Conservation (phyloP, 73 alveolate species). For the Paramecium caudatum region DNA sequence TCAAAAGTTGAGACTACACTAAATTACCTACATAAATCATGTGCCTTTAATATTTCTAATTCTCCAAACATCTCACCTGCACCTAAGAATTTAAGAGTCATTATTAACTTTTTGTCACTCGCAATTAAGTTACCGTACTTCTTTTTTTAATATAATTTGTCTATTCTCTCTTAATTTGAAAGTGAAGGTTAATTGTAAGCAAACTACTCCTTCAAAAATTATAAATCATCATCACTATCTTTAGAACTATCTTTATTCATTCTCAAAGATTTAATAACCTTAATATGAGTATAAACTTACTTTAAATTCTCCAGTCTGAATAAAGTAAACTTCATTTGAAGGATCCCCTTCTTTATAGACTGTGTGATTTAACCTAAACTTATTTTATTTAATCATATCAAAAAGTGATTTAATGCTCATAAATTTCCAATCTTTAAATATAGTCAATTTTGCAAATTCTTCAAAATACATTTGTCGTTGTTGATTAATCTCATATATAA, state of each 20-base stretch:
- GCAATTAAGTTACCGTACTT: slow-evolving; percentile 47
- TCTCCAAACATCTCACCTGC: slow-evolving; percentile 72
- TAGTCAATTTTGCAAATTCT: slow-evolving; percentile 55
- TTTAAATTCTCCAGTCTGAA: slow-evolving; percentile 59
- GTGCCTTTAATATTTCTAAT: slow-evolving; percentile 36
- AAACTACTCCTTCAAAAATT: slow-evolving; percentile 41
- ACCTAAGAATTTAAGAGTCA: slow-evolving; percentile 53
- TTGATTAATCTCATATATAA: background rate
- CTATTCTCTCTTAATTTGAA: slow-evolving; percentile 60
- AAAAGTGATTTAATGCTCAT: slow-evolving; percentile 26
- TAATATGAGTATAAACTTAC: background rate
- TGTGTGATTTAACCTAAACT: slow-evolving; percentile 33
- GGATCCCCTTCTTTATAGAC: slow-evolving; percentile 69
- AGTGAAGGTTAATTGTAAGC: background rate
- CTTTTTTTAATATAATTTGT: slow-evolving; percentile 40
- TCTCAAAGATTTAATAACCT: slow-evolving; percentile 61
- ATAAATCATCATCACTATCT: slow-evolving; percentile 29
- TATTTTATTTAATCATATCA: slow-evolving; percentile 21
- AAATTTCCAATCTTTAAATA: slow-evolving; percentile 54
- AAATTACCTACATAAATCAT: slow-evolving; percentile 42
- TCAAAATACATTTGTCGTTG: slow-evolving; percentile 40
- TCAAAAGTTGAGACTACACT: slow-evolving; percentile 45
- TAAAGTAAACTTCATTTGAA: slow-evolving; percentile 52
- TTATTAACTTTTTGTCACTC: slow-evolving; percentile 7
- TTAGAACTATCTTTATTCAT: background rate